Conservation (phyloP, 1,139 yeast species). For the Kazachstania sp. region DNA sequence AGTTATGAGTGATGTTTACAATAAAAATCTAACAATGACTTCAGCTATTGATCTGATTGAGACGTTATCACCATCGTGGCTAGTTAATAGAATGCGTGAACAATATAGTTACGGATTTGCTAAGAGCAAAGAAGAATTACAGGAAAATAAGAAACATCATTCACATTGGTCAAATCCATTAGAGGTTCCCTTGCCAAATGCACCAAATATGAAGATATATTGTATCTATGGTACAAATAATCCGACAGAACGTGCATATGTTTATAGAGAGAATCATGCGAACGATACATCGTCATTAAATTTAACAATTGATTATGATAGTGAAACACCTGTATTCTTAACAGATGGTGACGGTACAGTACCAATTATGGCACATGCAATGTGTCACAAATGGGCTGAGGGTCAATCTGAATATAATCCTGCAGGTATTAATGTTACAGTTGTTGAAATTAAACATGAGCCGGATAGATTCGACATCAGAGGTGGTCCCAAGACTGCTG, state of each 20-base stretch:
- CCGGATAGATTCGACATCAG: conserved; percentile 90
- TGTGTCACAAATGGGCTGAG: conserved; percentile 81
- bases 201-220: conserved; percentile 83
- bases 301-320: conserved; percentile 53
- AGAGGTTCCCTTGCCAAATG: conserved; percentile 83
- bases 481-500: conserved; percentile 97
- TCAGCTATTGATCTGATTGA: conserved; percentile 60
- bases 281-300: conserved; percentile 41
- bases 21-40: conserved; percentile 55
- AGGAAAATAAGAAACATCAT: conserved; percentile 55
- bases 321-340: conserved; percentile 57
- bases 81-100: conserved; percentile 49
- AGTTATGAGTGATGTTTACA: conserved; percentile 32
- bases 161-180: conserved; percentile 88
- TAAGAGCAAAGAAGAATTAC: conserved; percentile 47
- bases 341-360: conserved; percentile 98
- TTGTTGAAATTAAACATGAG: conserved; percentile 87
- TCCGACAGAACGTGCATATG: conserved; percentile 89
- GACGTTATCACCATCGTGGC: conserved; percentile 69
- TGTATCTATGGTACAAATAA: conserved; percentile 95
- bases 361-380: conserved; percentile 70
- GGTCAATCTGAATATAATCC: conserved; percentile 71
- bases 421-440: conserved; percentile 56
- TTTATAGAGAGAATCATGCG: conserved; percentile 58
- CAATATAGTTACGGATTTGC: conserved; percentile 81